Conservation (phyloP, 805 yeast genomes). For the Teunomyces gatunensis region DNA sequence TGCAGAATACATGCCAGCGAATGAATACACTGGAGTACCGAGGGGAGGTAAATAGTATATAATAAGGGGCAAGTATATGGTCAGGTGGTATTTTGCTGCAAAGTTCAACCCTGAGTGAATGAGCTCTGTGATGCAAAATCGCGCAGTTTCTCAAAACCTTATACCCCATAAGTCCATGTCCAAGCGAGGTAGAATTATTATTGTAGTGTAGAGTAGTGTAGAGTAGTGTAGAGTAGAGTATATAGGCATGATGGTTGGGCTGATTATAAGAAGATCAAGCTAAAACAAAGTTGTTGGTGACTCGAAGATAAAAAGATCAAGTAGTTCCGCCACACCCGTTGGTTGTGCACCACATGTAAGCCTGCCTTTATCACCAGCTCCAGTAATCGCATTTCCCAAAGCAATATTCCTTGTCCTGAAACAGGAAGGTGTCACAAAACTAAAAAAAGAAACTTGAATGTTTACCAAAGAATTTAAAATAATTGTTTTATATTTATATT, state of each 20-base stretch:
- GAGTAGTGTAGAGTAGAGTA: background rate
- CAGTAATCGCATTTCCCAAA: slow-evolving; percentile 2
- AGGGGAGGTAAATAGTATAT: background rate
- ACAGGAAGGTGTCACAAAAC: slow-evolving; percentile 4
- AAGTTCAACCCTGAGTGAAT: background rate
- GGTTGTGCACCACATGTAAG: background rate
- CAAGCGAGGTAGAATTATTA: background rate
- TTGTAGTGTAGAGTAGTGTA: background rate
- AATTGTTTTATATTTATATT: slow-evolving; percentile 2
- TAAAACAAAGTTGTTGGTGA: background rate
- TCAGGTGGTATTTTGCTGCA: background rate
- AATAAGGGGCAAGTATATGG: background rate
- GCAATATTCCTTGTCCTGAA: slow-evolving; percentile 1
- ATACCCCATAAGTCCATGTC: background rate
- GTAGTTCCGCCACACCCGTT: background rate
- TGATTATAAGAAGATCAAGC: background rate
- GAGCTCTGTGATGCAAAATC: background rate
- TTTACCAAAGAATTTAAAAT: slow-evolving; percentile 2
- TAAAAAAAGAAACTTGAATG: slow-evolving; percentile 1
- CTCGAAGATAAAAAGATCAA: too few relatives aligned
- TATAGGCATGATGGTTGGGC: background rate
- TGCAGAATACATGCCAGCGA: background rate
- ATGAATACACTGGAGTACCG: background rate
- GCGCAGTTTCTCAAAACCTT: background rate
- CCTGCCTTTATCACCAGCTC: slow-evolving; percentile 1